Base-by-base conservation (phyloP, 2,329 filamentous ascomycete genomes). In the Diplocarpon rosae region DNA sequence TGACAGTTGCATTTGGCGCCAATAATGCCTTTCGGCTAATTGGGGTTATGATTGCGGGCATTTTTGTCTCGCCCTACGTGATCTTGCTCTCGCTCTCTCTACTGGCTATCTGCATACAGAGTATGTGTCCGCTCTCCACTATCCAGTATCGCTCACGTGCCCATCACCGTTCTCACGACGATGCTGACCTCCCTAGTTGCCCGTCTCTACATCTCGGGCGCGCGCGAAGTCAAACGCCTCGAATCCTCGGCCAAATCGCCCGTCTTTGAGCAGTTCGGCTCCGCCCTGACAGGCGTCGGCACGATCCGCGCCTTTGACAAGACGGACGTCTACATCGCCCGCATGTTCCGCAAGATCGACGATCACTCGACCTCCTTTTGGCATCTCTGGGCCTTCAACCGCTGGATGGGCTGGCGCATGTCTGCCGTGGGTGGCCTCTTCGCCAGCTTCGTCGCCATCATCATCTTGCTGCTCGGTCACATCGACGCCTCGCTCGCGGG, bases 261-360 rank as follows among this genome's bases (percentile, higher is more conserved):
- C 0, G 78, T 90, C 1, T 89, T 87, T 54, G 85, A 90, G 60
- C 78, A 85, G 50, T 89, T 90, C 55, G 80, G 80, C 10, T 78
- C 82, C 1, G 76, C 82, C 0, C 71, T 90, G 9, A 73, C 75
- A 0, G 85, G 85, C 5, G 75, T 92, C 14, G 70, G 76, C 1
- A 89, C 85, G 0, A 85, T 92, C 42, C 76, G 85, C 11, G 81
- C 82, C 0, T 90, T 85, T 53, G 77, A 78, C 51, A 87, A 85
- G 65, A 66, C 70, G 0, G 69, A 76, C 15, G 69, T 71, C 1
- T 90, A 87, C 52, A 67, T 84, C 37, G 69, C 78, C 10, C 72
- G 76, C 44, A 88, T 90, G 80, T 80, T 81, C 59, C 60, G 62
- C 38, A 75, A 74, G 52, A 75, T 90, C 14, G 85, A 90, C 58